Evolutionary conservation across 2,329 filamentous ascomycete genomes (phyloP), one percentile per base, ranked within the genome.

Genomic region (Corinectria fuckeliana): DNA sequence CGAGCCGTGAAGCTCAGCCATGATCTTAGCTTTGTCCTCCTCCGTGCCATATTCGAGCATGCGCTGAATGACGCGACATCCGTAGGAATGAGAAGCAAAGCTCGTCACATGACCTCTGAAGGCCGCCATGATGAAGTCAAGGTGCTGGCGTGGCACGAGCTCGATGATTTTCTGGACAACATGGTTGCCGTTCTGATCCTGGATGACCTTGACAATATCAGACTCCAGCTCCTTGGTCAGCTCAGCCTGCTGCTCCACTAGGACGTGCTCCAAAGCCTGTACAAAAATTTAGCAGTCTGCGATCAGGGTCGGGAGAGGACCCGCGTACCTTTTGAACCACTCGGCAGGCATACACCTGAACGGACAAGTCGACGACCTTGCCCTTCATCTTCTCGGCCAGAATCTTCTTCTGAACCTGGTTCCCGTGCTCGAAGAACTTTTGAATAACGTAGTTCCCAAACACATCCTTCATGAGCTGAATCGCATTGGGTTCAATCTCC

Each of bases 361-460:
- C 81, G 0, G 93, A 96, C 50, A 99, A 79, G 28, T 88, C 85
- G 44, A 91, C 80, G 11, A 98, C 88, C 71, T 93, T 91, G 6
- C 91, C 91, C 74, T 90, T 91, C 93, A 98, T 97, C 75, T 91
- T 88, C 63, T 88, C 87, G 1, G 92, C 93, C 39, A 99, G 78
- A 2, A 91, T 84, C 75, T 90, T 93, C 80, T 99, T 99, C 78
- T 99, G 95, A 0, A 89, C 85, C 76, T 97, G 93, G 67, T 92
- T 96, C 36, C 95, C 94, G 74, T 98, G 92, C 74, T 98, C 94
- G 63, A 98, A 97, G 73, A 98, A 89, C 75, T 97, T 98, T 72
- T 99, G 95, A 36, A 98, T 93, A 32, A 99, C 95, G 72, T 98
- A 99, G 75, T 99, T 99, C 53, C 95, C 95, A 72, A 97, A 99